phyloP scores from a whole-genome alignment of 768 basidiomycete species.

The Cyathus striatus region DNA sequence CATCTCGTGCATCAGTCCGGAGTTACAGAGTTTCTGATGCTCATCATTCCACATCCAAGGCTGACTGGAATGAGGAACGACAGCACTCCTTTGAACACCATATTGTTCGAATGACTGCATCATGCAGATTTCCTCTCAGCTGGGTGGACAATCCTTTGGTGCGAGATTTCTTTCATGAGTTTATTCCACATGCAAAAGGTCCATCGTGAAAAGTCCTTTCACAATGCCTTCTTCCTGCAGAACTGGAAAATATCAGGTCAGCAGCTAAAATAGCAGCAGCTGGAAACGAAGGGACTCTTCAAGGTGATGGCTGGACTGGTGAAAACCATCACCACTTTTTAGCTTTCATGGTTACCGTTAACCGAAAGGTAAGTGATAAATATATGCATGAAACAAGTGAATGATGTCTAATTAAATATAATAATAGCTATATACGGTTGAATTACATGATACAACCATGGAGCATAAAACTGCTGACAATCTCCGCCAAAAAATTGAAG shows the following conservation, averaged over 20 bases:
- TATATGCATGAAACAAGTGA: too few relatives aligned
- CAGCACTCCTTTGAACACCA: too few relatives aligned
- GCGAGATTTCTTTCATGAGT: slow-evolving; percentile 17
- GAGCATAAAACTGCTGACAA: slow-evolving; percentile 25
- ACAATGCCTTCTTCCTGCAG: slow-evolving; percentile 14
- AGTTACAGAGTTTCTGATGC: too few relatives aligned
- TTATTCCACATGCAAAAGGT: slow-evolving; percentile 19
- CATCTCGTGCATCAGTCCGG: too few relatives aligned
- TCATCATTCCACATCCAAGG: too few relatives aligned
- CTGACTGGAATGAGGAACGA: too few relatives aligned
- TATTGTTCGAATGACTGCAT: too few relatives aligned
- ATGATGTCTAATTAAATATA: too few relatives aligned
- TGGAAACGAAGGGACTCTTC: slow-evolving; percentile 17
- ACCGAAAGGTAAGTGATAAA: slow-evolving; percentile 11
- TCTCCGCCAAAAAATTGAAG: slow-evolving; percentile 16
- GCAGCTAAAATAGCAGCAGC: background rate
- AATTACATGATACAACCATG: slow-evolving; percentile 20
- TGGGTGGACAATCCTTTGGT: slow-evolving; percentile 32
- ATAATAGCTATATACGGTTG: slow-evolving; percentile 21
- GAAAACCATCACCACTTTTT: slow-evolving; percentile 22
- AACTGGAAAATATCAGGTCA: slow-evolving; percentile 6
- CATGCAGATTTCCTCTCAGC: slow-evolving; percentile 22
- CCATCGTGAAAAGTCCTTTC: slow-evolving; percentile 17
- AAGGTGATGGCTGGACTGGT: slow-evolving; percentile 32
- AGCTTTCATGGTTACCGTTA: slow-evolving; percentile 23